Evolutionary conservation across 805 yeast species (phyloP).

Genomic region (Candida parachauliodes): DNA sequence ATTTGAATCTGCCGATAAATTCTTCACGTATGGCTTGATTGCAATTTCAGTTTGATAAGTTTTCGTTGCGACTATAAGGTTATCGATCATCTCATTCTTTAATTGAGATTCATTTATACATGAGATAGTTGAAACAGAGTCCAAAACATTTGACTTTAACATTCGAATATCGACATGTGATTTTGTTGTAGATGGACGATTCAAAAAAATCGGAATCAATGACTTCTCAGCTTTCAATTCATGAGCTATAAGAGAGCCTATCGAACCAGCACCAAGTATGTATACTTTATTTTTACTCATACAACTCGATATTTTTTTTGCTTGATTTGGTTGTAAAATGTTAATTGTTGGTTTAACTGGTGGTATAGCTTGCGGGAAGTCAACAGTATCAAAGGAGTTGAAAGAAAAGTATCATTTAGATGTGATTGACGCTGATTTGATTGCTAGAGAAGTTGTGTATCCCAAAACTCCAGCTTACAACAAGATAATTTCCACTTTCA

Average conservation of each 20-base stretch:
- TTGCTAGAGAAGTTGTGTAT: slow-evolving; percentile 80
- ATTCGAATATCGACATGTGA: neutral
- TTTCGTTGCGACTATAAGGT: slow-evolving; percentile 75
- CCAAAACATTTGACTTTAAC: neutral
- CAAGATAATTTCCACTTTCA: slow-evolving; percentile 60
- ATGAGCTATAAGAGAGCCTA: slow-evolving; percentile 49
- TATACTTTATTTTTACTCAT: slow-evolving; percentile 21
- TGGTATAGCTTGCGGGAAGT: slow-evolving; percentile 95
- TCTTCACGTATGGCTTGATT: slow-evolving; percentile 47
- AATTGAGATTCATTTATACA: slow-evolving; percentile 16
- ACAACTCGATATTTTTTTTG: neutral
- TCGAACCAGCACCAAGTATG: slow-evolving; percentile 52
- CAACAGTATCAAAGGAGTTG: slow-evolving; percentile 73
- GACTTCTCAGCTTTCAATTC: slow-evolving; percentile 40
- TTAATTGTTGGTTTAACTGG: slow-evolving; percentile 94
- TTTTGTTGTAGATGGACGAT: slow-evolving; percentile 16
- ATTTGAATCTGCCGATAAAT: slow-evolving; percentile 48
- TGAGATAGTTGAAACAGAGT: too few species aligned
- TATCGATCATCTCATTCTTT: slow-evolving; percentile 35
- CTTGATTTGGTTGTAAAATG: slow-evolving; percentile 54
- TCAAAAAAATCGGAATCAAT: slow-evolving; percentile 30
- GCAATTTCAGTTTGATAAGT: slow-evolving; percentile 71
- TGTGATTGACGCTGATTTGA: slow-evolving; percentile 83
- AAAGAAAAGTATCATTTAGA: slow-evolving; percentile 48
- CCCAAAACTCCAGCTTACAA: slow-evolving; percentile 75